Conservation (phyloP, 371 early-diverging fungal species). For the Lichtheimia corymbifera region DNA sequence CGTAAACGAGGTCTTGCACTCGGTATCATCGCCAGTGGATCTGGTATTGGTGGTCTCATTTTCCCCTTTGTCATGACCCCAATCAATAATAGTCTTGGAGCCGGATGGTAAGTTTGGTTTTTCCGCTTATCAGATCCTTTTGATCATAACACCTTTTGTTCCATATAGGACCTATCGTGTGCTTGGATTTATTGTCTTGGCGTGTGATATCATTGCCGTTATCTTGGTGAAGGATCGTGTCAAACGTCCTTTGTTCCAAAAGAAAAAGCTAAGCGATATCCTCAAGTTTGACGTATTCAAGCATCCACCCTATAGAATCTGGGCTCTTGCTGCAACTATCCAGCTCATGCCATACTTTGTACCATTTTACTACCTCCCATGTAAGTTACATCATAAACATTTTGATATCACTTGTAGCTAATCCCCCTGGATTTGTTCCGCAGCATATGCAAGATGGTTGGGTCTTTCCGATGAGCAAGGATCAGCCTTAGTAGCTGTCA, state of each 20-base stretch:
- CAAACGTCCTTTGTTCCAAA: background rate
- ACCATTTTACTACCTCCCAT: slow-evolving; percentile 43
- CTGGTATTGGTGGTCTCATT: slow-evolving; percentile 74
- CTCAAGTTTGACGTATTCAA: slow-evolving; percentile 19
- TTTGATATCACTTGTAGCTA: background rate
- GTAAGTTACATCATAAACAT: slow-evolving; percentile 11
- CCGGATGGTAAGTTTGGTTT: slow-evolving; percentile 15
- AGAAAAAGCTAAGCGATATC: slow-evolving; percentile 12
- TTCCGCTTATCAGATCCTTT: background rate
- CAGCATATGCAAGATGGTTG: slow-evolving; percentile 33
- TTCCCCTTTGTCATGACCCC: slow-evolving; percentile 62
- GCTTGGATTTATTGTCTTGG: slow-evolving; percentile 19
- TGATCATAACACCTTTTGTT: background rate
- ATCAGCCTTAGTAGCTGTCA: slow-evolving; percentile 34
- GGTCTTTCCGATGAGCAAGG: slow-evolving; percentile 32
- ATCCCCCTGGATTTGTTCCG: no score
- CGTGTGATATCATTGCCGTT: slow-evolving; percentile 14
- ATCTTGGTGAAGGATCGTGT: slow-evolving; percentile 16
- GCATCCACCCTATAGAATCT: slow-evolving; percentile 16
- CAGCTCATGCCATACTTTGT: slow-evolving; percentile 38
- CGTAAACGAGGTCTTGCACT: slow-evolving; percentile 64
- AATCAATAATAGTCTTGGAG: slow-evolving; percentile 46
- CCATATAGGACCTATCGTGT: slow-evolving; percentile 32
- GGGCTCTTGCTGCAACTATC: slow-evolving; percentile 33
- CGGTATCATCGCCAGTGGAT: slow-evolving; percentile 69